Conservation (phyloP, 2,329 filamentous ascomycete species). For the Talaromyces sp. region DNA sequence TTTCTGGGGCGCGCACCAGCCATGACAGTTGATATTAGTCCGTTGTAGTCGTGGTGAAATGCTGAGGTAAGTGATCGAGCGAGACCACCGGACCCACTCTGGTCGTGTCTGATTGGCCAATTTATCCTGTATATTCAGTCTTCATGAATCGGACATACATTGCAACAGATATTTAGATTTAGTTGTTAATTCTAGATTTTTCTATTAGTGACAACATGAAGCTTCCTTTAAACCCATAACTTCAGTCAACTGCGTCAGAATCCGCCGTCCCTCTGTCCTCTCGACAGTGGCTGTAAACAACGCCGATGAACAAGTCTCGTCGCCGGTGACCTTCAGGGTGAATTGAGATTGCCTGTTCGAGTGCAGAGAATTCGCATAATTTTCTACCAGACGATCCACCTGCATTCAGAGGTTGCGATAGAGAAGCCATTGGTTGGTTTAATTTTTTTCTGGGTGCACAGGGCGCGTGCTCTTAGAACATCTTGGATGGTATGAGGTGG, state of each 20-base stretch:
- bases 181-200: too few species aligned
- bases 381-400: neutral
- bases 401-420: neutral
- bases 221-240: neutral
- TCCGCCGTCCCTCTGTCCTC: neutral
- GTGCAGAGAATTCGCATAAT: slow-evolving; percentile 2
- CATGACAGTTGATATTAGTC: neutral
- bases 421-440: neutral
- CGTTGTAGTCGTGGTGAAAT: too few species aligned
- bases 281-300: neutral
- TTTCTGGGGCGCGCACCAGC: neutral
- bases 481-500: slow-evolving; percentile 1
- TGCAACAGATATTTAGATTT: too few species aligned
- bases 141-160: too few species aligned
- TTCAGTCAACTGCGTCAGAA: neutral
- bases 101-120: too few species aligned
- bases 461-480: neutral
- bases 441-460: slow-evolving; percentile 1
- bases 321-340: neutral
- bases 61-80: too few species aligned
- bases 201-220: too few species aligned
- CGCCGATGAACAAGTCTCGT: neutral
- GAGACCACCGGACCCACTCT: too few species aligned
- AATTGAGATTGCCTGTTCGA: slow-evolving; percentile 12
- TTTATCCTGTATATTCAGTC: too few species aligned